Conservation (phyloP, 495 filamentous ascomycete genomes). For the Talaromyces wortmannii region DNA sequence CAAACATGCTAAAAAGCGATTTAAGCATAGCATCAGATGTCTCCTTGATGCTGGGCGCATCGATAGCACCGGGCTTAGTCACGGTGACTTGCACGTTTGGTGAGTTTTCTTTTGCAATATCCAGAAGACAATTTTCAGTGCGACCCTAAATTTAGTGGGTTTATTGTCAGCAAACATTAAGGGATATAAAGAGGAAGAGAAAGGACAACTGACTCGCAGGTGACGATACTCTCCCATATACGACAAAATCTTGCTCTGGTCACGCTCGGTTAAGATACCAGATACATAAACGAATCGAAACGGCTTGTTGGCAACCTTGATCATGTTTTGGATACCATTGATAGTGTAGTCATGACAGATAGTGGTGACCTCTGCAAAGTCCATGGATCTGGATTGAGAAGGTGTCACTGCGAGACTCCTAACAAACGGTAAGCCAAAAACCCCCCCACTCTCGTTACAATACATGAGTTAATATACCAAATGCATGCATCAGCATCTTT, state of each 20-base stretch:
- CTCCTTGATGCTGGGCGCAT: background rate
- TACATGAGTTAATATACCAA: background rate
- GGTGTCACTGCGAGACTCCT: slow-evolving; percentile 39
- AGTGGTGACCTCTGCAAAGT: slow-evolving; percentile 24
- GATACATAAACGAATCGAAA: slow-evolving; percentile 32
- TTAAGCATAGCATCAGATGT: background rate
- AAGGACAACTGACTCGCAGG: slow-evolving; percentile 23
- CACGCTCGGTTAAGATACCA: slow-evolving; percentile 25
- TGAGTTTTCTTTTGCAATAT: background rate
- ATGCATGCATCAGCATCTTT: background rate
- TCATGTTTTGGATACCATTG: slow-evolving; percentile 22
- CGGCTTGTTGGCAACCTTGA: background rate
- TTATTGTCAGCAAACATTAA: background rate
- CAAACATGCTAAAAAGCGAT: background rate
- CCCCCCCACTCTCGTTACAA: background rate
- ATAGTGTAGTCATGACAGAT: slow-evolving; percentile 31
- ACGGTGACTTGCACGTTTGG: slow-evolving; percentile 3
- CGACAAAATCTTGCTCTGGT: slow-evolving; percentile 20
- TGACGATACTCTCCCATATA: slow-evolving; percentile 20
- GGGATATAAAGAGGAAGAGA: background rate
- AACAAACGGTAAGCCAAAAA: background rate
- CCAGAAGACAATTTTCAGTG: slow-evolving; percentile 4
- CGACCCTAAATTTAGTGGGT: slow-evolving; percentile 3
- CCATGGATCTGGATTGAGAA: slow-evolving; percentile 15
- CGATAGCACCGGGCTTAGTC: slow-evolving; percentile 7